phyloP scores from a whole-genome alignment of 1,284 basidiomycete species.

The Rhodotorula sp. region DNA sequence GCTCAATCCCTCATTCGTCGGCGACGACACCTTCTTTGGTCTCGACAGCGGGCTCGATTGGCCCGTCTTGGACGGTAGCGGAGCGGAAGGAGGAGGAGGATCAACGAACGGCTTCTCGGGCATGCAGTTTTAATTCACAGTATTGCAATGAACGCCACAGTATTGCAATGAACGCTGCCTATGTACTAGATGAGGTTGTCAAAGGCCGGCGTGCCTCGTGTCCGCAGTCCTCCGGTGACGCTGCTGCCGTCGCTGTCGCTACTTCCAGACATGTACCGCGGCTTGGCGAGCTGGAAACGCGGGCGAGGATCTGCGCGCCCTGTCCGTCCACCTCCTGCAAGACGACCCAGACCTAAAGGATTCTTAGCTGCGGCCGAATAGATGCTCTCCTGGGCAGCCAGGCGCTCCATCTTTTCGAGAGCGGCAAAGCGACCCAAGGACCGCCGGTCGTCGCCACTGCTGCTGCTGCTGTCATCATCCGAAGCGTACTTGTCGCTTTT shows the following conservation, averaged over 20 bases:
- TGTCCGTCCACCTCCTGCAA: background rate
- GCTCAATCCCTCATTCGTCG: slow-evolving; percentile 28
- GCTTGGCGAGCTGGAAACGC: background rate
- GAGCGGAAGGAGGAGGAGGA: background rate
- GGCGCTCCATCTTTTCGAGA: background rate
- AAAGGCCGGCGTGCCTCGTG: background rate
- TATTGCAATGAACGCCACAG: background rate
- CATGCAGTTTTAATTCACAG: background rate
- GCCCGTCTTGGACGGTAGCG: slow-evolving; percentile 2
- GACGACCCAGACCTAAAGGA: background rate
- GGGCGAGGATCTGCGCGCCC: background rate
- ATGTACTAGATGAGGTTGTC: no score
- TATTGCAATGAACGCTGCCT: background rate
- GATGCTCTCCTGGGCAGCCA: background rate
- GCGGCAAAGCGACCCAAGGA: slow-evolving; percentile 6
- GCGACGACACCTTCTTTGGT: slow-evolving; percentile 15
- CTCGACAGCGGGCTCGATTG: slow-evolving; percentile 20
- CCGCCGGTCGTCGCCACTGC: background rate
- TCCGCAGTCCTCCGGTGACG: background rate
- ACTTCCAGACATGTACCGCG: background rate
- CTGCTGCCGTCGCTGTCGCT: background rate
- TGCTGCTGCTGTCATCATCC: background rate
- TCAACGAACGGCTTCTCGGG: background rate
- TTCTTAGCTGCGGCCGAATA: slow-evolving; percentile 1
- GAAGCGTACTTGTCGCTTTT: background rate